These are phyloP conservation scores for Phytophthora agathidicida DNA, from an alignment of 352 stramenopile genomes.

Conservation along the genomic window DNA sequence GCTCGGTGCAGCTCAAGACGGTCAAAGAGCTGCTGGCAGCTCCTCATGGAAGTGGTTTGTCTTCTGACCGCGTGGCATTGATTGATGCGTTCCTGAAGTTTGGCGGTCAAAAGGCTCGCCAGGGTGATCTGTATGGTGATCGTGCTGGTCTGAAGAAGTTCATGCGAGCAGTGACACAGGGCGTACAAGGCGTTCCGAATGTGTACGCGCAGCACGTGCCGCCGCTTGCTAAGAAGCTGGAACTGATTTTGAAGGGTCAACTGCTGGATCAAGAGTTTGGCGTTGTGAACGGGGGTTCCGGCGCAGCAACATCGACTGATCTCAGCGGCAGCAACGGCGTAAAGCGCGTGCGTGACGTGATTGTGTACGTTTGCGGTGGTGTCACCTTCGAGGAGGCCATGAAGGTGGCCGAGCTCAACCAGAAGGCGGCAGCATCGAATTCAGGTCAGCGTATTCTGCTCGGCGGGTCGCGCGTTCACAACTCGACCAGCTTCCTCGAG, in stretches of 20 bases:
- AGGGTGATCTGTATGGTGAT: conserved; percentile 85
- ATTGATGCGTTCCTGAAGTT: conserved; percentile 79
- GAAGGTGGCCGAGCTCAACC: conserved; percentile 97
- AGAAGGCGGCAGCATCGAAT: conserved; percentile 64
- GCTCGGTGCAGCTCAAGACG: conserved; percentile 79
- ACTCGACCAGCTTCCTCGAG: conserved; percentile 97
- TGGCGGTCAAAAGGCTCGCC: conserved; percentile 61
- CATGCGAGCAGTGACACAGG: conserved; percentile 92
- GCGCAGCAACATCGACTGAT: conserved; percentile 25
- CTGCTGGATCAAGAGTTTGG: conserved; percentile 87
- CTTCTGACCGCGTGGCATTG: conserved; percentile 55
- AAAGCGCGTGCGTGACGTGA: conserved; percentile 95
- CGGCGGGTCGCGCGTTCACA: conserved; percentile 96
- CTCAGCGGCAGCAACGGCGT: conserved; percentile 93
- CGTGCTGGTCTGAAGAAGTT: conserved; percentile 85
- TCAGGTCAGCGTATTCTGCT: conserved; percentile 93
- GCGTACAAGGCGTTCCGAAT: conserved; percentile 96
- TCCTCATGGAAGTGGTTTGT: conserved; percentile 39
- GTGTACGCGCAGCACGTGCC: conserved; percentile 99
- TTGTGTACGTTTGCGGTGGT: conserved; percentile 99
- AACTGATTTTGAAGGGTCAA: conserved; percentile 80
- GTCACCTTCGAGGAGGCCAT: conserved; percentile 99
- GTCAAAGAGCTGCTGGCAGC: conserved; percentile 73
- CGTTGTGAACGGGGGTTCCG: conserved; percentile 94
- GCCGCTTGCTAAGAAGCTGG: conserved; percentile 94